Evolutionary conservation across 2,329 filamentous ascomycete genomes (phyloP).

Genomic region (Trichoderma atroviride): DNA sequence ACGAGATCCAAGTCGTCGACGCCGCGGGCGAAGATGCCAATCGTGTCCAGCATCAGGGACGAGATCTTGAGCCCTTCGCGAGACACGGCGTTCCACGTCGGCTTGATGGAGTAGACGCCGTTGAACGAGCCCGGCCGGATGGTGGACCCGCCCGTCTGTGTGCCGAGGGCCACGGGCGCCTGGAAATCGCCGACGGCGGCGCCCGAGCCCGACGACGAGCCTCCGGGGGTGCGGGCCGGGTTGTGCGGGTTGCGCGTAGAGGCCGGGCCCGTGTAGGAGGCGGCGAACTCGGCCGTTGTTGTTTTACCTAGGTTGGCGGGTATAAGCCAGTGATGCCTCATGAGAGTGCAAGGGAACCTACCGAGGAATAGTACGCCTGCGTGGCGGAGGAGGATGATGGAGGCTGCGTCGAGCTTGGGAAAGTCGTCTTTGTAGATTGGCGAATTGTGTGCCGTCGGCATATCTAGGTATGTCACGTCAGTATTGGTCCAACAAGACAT

Average conservation of each 20-base stretch:
- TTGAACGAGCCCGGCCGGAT: constrained; percentile 68
- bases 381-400: constrained; percentile 53
- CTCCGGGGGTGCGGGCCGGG: constrained; percentile 64
- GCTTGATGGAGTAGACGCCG: constrained; percentile 66
- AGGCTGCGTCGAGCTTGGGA: constrained; percentile 54
- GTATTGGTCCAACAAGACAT: not conserved
- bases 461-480: constrained; percentile 41
- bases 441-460: constrained; percentile 61
- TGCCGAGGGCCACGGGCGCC: constrained; percentile 61
- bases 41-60: constrained; percentile 61
- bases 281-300: constrained; percentile 67
- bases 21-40: constrained; percentile 62
- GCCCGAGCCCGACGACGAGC: constrained; percentile 67
- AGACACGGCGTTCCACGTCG: constrained; percentile 65
- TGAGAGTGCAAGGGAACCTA: not conserved
- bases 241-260: constrained; percentile 69
- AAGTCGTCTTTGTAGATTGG: constrained; percentile 53
- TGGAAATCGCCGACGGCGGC: constrained; percentile 69
- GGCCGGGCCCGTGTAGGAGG: constrained; percentile 54
- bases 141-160: constrained; percentile 66
- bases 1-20: constrained; percentile 62
- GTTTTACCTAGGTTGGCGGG: constrained; percentile 36
- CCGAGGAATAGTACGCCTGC: constrained; percentile 59
- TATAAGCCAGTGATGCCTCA: not conserved
- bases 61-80: constrained; percentile 64